Conservation (phyloP, 192 early-diverging fungal genomes). For the Pilobolus umbonatus region DNA sequence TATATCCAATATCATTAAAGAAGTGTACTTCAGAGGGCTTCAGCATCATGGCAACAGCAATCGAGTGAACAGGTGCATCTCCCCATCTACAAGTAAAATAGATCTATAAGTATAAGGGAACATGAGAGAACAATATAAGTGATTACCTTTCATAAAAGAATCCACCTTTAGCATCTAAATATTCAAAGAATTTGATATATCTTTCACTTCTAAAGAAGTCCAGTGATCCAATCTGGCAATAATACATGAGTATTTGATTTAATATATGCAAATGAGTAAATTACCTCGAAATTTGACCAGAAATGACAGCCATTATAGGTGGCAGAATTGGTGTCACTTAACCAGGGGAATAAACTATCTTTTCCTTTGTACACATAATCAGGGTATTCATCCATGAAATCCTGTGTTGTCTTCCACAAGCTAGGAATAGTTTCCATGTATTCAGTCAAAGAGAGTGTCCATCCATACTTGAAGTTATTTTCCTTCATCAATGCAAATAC, state of each 20-base stretch:
- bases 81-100: too few species aligned
- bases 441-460: constrained; percentile 61
- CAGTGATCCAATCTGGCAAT: constrained; percentile 49
- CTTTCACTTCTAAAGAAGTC: constrained; percentile 47
- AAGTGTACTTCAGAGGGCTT: constrained; percentile 24
- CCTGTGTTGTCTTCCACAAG: constrained; percentile 52
- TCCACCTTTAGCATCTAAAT: constrained; percentile 53
- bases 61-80: constrained; percentile 31
- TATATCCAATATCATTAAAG: constrained; percentile 35
- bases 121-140: constrained; percentile 37
- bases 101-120: background rate
- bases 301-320: constrained; percentile 71
- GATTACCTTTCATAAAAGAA: constrained; percentile 91
- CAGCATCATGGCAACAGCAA: constrained; percentile 28
- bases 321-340: constrained; percentile 44
- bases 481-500: constrained; percentile 68
- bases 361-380: constrained; percentile 28
- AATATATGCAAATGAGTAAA: constrained; percentile 62
- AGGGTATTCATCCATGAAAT: constrained; percentile 47
- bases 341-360: constrained; percentile 35
- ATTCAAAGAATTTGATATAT: constrained; percentile 55
- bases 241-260: constrained; percentile 43
- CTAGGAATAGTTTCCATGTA: constrained; percentile 53
- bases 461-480: constrained; percentile 65
- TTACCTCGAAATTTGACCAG: constrained; percentile 70